Evolutionary conservation across 1,139 yeast genomes (phyloP), one percentile per base, ranked within the genome.

Genomic region (Magnusiomyces fungicola): DNA sequence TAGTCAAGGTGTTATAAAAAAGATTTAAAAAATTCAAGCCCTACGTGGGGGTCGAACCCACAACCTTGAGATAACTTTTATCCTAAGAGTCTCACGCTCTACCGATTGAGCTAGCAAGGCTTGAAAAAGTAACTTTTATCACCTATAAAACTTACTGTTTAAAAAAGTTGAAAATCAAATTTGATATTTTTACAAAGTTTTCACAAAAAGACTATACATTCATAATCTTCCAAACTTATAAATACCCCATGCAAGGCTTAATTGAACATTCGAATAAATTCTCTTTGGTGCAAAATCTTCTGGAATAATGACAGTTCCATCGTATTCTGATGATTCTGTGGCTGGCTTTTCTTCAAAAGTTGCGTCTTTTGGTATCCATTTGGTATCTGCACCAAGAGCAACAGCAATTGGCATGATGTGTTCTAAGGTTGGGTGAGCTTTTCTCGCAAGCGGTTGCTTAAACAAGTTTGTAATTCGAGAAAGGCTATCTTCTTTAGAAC

Each of bases 371-470:
- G 44, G 42, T 3, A 14, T 25, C n/a, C 38, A 44, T 14, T 14
- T 27, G 7, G 49, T 29, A 32, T 32, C 30, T 21, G 45, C 45
- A 2, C 52, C 52, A 10, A 44, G 27, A 3, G 52, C 52, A 3
- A 41, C 50, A 12, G 52, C 50, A 23, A 50, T 50, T 5, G 52
- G 52, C 43, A 46, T 33, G 18, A 50, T 44, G 22, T 50, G 52
- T 25, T 50, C 52, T 33, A 50, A 14, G 5, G 50, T 43, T 12
- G 52, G 52, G 37, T 50, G 52, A 1, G 52, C 52, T 23, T 40
- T 6, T 1, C 39, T 18, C 9, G 52, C 39, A 18, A 44, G 12
- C 2, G 48, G 47, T 10, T 25, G 24, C 23, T 47, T 39, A 25
- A 50, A 47, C 24, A 50, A 29, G 10, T 34, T 43, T 3, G 47